Evolutionary conservation across 495 filamentous ascomycete species (phyloP), one percentile per base, ranked within the genome.

Genomic region (Echria macrotheca): DNA sequence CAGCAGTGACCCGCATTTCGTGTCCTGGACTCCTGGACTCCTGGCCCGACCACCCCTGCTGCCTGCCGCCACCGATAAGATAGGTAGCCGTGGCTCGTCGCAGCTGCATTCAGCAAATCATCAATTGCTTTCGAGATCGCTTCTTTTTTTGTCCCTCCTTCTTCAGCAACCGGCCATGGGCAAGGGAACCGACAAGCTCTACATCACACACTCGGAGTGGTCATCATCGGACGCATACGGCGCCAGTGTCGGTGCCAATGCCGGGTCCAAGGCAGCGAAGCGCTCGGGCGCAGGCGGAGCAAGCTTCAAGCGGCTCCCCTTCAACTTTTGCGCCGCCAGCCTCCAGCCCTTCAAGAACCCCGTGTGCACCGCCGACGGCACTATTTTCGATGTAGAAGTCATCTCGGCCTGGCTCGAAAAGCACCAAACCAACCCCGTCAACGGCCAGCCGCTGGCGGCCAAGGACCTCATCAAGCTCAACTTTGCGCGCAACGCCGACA

Each of bases 131-230:
- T n/a, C n/a, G n/a, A n/a, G n/a, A n/a, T n/a, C n/a, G n/a, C n/a
- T n/a, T n/a, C n/a, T n/a, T n/a, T n/a, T n/a, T n/a, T n/a, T n/a
- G n/a, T 21, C 42, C 23, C 17, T 25, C 14, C 17, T 32, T 22
- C 44, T 8, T n/a, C 1, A 11, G 18, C 29, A 37, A 32, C 41
- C 22, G 39, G 53, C 31, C 44, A 74, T 74, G 71, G 70, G 69
- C 14, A 75, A 73, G 69, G 73, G 74, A 41, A 82, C 80, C 23
- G 79, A 84, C 64, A 91, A 91, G 64, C 77, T 91, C 52, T 91
- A 94, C 66, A 96, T 96, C 61, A 96, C 91, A 31, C 91, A 96
- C 64, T 89, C 84, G 45, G 91, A 96, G 72, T 96, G 91, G 91
- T 83, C 88, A n/a, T 93, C 87, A 10, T 80, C 82, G 26, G 88